Evolutionary conservation across 345 rosid species (phyloP).

Genomic region (Syzygium jambos): DNA sequence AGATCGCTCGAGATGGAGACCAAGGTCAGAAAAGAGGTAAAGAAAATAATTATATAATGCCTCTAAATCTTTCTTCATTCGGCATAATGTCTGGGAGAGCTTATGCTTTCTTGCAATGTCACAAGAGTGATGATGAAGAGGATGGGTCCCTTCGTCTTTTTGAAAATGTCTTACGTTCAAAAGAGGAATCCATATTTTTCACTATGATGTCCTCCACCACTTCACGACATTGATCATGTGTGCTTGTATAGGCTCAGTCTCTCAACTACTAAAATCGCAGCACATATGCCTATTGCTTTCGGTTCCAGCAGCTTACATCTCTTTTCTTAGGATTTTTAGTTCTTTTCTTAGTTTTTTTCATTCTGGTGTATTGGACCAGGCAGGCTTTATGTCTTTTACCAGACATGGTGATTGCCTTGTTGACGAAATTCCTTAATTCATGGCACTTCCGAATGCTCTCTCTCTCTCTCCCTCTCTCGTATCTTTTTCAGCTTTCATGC

Average conservation of each 20-base stretch:
- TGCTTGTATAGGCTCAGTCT: not conserved
- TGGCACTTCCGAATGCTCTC: not conserved
- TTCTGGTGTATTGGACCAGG: not conserved
- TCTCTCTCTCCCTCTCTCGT: not conserved
- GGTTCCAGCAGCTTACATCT: not conserved
- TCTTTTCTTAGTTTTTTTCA: not conserved
- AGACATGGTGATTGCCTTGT: conserved; percentile 5
- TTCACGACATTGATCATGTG: not conserved
- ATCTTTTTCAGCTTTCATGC: not conserved
- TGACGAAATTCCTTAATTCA: not conserved
- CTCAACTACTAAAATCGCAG: not conserved
- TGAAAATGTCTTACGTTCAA: conserved; percentile 34
- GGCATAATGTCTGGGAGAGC: conserved; percentile 15
- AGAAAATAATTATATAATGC: conserved; percentile 1
- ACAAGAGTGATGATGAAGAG: not conserved
- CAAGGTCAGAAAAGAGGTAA: not conserved
- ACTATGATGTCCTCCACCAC: not conserved
- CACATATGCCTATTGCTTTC: not conserved
- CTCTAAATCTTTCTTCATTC: conserved; percentile 26
- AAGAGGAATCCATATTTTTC: not conserved
- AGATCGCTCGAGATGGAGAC: conserved; percentile 27
- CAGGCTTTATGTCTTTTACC: not conserved
- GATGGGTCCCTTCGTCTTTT: conserved; percentile 14
- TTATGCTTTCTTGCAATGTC: not conserved
- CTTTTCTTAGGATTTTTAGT: not conserved